A percentile compares a stretch with the other conserved stretches of the same genome.
These are phyloP conservation scores for Citrus maxima DNA, from an alignment of 345 rosid genomes.

Conservation along the genomic window DNA sequence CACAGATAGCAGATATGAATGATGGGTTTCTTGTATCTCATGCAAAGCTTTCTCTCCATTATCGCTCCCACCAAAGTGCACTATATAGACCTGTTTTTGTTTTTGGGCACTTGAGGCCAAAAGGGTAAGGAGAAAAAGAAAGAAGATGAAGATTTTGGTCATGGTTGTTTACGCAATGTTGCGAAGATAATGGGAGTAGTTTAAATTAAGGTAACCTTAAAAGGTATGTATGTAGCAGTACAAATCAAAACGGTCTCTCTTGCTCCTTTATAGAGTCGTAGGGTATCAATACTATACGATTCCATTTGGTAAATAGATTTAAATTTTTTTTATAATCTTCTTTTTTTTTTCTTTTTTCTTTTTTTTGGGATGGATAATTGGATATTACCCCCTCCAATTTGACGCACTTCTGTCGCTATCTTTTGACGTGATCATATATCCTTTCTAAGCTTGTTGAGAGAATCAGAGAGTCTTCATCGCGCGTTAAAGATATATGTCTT, in stretches of 20 bases:
- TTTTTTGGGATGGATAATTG: too few relatives aligned
- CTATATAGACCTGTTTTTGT: conserved; percentile 67
- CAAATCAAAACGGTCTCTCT: not conserved
- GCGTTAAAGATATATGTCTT: too few relatives aligned
- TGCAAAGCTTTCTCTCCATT: conserved; percentile 46
- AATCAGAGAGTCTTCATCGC: not conserved
- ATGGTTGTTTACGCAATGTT: conserved; percentile 8
- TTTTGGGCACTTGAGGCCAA: conserved; percentile 38
- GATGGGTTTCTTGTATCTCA: conserved; percentile 62
- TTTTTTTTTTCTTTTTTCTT: too few relatives aligned
- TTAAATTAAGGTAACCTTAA: conserved; percentile 13
- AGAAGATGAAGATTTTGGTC: conserved; percentile 26
- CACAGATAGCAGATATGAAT: conserved; percentile 54
- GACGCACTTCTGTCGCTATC: not conserved
- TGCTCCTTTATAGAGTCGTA: not conserved
- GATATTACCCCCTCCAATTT: not conserved
- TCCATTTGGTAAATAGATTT: not conserved
- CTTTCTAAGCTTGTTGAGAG: not conserved
- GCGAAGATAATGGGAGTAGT: conserved; percentile 19
- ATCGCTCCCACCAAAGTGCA: conserved; percentile 55
- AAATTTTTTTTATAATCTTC: too few relatives aligned
- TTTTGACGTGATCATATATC: not conserved
- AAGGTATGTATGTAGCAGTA: not conserved
- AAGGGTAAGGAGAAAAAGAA: conserved; percentile 36
- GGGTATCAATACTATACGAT: not conserved